Evolutionary conservation across 257 asterid species (phyloP).

Genomic region (Asclepias syriaca): DNA sequence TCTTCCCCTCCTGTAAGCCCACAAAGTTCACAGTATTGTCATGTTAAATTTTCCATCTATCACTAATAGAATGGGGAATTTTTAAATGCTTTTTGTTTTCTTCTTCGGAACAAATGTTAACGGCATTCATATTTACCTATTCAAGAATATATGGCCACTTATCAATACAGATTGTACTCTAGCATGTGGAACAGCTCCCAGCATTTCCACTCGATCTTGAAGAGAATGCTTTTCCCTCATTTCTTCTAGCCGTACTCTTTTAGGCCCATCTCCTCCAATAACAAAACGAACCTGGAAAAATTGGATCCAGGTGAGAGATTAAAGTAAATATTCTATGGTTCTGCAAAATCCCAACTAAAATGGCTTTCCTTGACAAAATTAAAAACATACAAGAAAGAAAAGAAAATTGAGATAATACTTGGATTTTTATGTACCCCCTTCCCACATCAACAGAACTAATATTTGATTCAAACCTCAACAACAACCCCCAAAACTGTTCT

Average conservation of each 20-base stretch:
- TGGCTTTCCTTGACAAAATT: neutral
- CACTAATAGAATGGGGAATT: neutral
- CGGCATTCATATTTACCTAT: conserved; percentile 40
- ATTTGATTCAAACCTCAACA: neutral
- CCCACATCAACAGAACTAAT: neutral
- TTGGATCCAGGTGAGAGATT: conserved; percentile 1
- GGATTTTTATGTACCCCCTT: neutral
- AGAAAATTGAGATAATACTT: neutral
- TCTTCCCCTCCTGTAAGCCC: neutral
- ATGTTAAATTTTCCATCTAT: neutral
- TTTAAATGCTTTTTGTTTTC: neutral
- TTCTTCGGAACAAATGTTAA: neutral
- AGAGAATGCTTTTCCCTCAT: conserved; percentile 97
- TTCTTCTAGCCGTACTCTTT: conserved; percentile 93
- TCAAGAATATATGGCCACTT: conserved; percentile 82
- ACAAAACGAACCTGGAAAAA: conserved; percentile 72
- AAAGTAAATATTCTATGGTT: neutral
- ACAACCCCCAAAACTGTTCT: neutral
- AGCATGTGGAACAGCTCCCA: conserved; percentile 98
- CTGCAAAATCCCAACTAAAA: neutral
- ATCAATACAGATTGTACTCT: conserved; percentile 85
- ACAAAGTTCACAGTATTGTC: neutral
- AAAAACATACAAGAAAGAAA: neutral
- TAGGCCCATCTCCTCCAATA: conserved; percentile 98
- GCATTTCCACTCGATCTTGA: conserved; percentile 95